These are phyloP conservation scores for Phytophthora sansomeana DNA, from an alignment of 352 stramenopile genomes.

Conservation along the genomic window DNA sequence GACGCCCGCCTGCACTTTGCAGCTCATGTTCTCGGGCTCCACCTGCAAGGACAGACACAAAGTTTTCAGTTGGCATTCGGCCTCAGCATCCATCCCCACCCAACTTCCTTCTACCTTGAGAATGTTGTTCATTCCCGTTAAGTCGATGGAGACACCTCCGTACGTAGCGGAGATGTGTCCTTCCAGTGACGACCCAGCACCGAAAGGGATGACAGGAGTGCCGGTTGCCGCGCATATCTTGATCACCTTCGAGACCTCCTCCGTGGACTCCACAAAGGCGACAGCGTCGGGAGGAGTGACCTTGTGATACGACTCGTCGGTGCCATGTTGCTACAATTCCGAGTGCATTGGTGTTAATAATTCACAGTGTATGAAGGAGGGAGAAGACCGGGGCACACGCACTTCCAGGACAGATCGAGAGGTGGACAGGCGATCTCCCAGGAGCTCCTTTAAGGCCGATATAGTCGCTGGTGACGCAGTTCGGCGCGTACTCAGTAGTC, in stretches of 20 bases:
- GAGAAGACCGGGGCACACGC: neutral
- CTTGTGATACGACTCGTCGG: slow-evolving; percentile 92
- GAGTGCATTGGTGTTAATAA: neutral
- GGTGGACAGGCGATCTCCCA: slow-evolving; percentile 76
- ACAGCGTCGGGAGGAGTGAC: slow-evolving; percentile 84
- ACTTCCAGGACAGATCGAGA: slow-evolving; percentile 68
- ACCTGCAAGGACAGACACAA: slow-evolving; percentile 10
- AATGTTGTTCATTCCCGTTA: slow-evolving; percentile 82
- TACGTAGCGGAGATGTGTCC: slow-evolving; percentile 93
- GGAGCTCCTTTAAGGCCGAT: slow-evolving; percentile 57
- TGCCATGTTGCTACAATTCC: slow-evolving; percentile 73
- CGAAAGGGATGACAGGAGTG: slow-evolving; percentile 96
- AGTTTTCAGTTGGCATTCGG: neutral
- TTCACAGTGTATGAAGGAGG: neutral
- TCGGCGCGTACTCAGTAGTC: slow-evolving; percentile 39
- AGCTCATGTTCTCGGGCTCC: slow-evolving; percentile 69
- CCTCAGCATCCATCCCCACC: neutral
- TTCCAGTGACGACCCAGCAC: slow-evolving; percentile 92
- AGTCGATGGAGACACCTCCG: slow-evolving; percentile 92
- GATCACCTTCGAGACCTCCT: slow-evolving; percentile 92
- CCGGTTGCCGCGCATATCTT: slow-evolving; percentile 80
- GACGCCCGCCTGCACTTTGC: slow-evolving; percentile 93
- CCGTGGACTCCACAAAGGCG: slow-evolving; percentile 79
- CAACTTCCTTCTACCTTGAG: slow-evolving; percentile 39
- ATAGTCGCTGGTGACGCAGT: slow-evolving; percentile 59